Evolutionary conservation across 805 yeast species (phyloP).

Genomic region (Pichia rugopelliculosa): DNA sequence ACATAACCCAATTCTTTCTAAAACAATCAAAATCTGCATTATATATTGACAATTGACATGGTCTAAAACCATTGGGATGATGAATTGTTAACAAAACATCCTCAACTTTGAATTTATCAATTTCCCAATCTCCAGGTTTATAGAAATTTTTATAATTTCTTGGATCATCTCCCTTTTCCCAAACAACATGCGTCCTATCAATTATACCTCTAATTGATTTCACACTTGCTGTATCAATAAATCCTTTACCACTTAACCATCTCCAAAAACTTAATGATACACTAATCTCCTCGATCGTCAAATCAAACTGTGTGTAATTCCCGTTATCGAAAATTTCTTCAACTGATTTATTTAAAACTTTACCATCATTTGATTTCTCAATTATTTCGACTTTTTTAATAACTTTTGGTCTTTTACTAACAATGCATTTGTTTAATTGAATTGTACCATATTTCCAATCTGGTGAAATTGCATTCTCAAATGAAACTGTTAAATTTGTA

Average conservation of each 20-base stretch:
- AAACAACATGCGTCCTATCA: constrained; percentile 79
- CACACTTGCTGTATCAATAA: constrained; percentile 69
- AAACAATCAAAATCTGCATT: constrained; percentile 72
- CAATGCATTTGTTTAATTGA: constrained; percentile 75
- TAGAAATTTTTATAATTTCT: constrained; percentile 66
- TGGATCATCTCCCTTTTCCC: constrained; percentile 81
- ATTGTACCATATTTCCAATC: constrained; percentile 88
- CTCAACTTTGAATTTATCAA: constrained; percentile 72
- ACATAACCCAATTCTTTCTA: constrained; percentile 89
- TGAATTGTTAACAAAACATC: constrained; percentile 76
- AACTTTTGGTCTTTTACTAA: constrained; percentile 68
- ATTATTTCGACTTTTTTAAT: constrained; percentile 28
- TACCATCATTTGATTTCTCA: constrained; percentile 19
- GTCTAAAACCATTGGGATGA: constrained; percentile 77
- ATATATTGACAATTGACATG: constrained; percentile 82
- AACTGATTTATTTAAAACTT: constrained; percentile 5
- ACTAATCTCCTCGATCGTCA: constrained; percentile 79
- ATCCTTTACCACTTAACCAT: constrained; percentile 88
- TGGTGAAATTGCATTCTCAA: constrained; percentile 91
- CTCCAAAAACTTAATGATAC: constrained; percentile 73
- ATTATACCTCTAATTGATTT: constrained; percentile 88
- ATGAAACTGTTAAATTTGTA: constrained; percentile 74
- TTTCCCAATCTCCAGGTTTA: constrained; percentile 87
- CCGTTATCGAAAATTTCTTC: constrained; percentile 60
- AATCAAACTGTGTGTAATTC: constrained; percentile 91